A percentile compares a stretch with the other conserved stretches of the same genome.
Evolutionary conservation across 768 basidiomycete genomes (phyloP).

Genomic region (Termitomyces sp.): DNA sequence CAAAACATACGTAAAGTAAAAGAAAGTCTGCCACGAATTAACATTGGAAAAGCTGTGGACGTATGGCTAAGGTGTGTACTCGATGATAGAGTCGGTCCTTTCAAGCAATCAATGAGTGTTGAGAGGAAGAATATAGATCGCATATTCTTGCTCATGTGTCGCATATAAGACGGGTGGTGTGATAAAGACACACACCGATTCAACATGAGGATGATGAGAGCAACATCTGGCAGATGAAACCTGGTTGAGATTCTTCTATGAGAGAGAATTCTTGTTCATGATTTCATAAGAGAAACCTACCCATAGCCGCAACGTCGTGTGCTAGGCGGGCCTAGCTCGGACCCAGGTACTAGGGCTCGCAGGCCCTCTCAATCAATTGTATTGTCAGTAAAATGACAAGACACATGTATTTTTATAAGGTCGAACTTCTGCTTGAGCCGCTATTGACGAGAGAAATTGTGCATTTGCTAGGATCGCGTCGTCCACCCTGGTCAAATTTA

Average conservation of each 20-base stretch:
- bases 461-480: too few relatives aligned
- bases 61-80: slow-evolving; percentile 83
- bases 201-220: slow-evolving; percentile 78
- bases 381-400: not conserved
- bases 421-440: slow-evolving; percentile 47
- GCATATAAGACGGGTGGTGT: too few relatives aligned
- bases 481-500: too few relatives aligned
- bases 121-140: too few relatives aligned
- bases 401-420: slow-evolving; percentile 2
- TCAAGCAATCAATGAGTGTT: slow-evolving; percentile 11
- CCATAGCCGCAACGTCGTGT: slow-evolving; percentile 70
- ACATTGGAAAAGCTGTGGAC: slow-evolving; percentile 91
- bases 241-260: slow-evolving; percentile 29
- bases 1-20: too few relatives aligned
- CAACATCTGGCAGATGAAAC: slow-evolving; percentile 90
- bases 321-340: slow-evolving; percentile 69
- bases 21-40: slow-evolving; percentile 43
- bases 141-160: too few relatives aligned
- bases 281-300: slow-evolving; percentile 30
- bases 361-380: slow-evolving; percentile 36
- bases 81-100: slow-evolving; percentile 57
- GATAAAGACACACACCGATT: too few relatives aligned
- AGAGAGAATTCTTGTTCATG: not conserved
- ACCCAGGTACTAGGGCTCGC: slow-evolving; percentile 83
- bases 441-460: too few relatives aligned